Evolutionary conservation across 2,329 filamentous ascomycete genomes (phyloP).

Genomic region (Diaporthe nobilis): DNA sequence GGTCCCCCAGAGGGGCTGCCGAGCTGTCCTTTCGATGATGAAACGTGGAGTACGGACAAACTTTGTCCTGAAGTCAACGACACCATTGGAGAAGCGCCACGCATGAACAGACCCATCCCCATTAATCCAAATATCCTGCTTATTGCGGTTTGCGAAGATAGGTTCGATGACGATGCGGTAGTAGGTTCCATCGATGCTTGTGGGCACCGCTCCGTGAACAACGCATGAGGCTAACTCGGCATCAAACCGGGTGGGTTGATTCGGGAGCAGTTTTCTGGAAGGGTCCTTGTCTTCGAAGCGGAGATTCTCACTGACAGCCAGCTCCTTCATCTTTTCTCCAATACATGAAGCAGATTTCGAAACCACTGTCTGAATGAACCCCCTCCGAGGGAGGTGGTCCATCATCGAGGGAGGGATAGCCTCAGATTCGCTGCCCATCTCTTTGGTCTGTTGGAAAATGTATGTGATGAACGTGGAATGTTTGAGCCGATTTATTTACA

Average conservation of each 20-base stretch:
- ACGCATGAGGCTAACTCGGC: constrained; percentile 7
- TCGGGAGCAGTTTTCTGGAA: neutral
- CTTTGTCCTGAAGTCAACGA: neutral
- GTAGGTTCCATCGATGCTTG: constrained; percentile 9
- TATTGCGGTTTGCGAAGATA: neutral
- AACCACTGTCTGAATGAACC: neutral
- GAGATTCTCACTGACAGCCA: neutral
- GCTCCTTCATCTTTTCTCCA: neutral
- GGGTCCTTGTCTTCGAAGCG: neutral
- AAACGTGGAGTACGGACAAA: constrained; percentile 4
- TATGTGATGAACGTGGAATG: neutral
- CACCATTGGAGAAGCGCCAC: constrained; percentile 13
- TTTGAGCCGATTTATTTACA: neutral
- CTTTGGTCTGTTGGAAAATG: neutral
- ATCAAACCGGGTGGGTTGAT: neutral
- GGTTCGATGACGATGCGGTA: neutral
- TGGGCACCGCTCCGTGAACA: neutral
- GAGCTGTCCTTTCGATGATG: constrained; percentile 10
- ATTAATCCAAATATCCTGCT: constrained; percentile 9
- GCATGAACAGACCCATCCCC: neutral
- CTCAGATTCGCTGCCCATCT: neutral
- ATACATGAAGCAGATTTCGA: neutral
- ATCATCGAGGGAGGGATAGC: neutral
- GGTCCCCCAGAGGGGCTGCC: neutral
- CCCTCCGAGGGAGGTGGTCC: neutral